Conservation (phyloP, 805 yeast genomes). For the Saturnispora gosingensis region DNA sequence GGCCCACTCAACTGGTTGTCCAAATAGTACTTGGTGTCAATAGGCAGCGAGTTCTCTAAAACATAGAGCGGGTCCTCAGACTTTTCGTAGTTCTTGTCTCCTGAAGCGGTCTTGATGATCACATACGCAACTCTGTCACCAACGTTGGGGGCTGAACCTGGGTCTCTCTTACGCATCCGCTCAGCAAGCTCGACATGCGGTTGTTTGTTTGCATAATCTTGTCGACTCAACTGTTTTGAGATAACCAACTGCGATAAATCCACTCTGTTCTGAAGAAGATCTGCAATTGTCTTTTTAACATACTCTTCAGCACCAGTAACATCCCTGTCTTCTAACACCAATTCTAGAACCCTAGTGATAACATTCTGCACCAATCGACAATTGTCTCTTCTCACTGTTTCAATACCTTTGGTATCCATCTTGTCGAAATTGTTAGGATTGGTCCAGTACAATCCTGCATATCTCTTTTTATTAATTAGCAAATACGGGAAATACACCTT, state of each 20-base stretch:
- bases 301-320: slow-evolving; percentile 75
- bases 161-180: slow-evolving; percentile 91
- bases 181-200: slow-evolving; percentile 97
- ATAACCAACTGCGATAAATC: slow-evolving; percentile 92
- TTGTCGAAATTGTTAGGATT: slow-evolving; percentile 85
- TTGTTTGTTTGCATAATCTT: slow-evolving; percentile 91
- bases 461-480: slow-evolving; percentile 89
- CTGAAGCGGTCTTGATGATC: slow-evolving; percentile 62
- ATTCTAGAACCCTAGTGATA: slow-evolving; percentile 80
- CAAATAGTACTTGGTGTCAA: slow-evolving; percentile 88
- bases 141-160: slow-evolving; percentile 92
- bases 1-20: slow-evolving; percentile 93
- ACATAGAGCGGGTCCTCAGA: slow-evolving; percentile 96
- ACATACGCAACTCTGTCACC: slow-evolving; percentile 99
- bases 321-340: slow-evolving; percentile 78
- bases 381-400: slow-evolving; percentile 96
- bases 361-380: slow-evolving; percentile 93
- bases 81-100: slow-evolving; percentile 85
- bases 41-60: slow-evolving; percentile 82
- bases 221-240: slow-evolving; percentile 80
- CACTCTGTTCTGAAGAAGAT: slow-evolving; percentile 79
- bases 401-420: slow-evolving; percentile 97
- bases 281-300: slow-evolving; percentile 83
- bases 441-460: slow-evolving; percentile 97
- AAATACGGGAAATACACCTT: slow-evolving; percentile 93